These are phyloP conservation scores for Ophiosphaerella narmari DNA, from an alignment of 2,329 filamentous ascomycete species.

Conservation along the genomic window DNA sequence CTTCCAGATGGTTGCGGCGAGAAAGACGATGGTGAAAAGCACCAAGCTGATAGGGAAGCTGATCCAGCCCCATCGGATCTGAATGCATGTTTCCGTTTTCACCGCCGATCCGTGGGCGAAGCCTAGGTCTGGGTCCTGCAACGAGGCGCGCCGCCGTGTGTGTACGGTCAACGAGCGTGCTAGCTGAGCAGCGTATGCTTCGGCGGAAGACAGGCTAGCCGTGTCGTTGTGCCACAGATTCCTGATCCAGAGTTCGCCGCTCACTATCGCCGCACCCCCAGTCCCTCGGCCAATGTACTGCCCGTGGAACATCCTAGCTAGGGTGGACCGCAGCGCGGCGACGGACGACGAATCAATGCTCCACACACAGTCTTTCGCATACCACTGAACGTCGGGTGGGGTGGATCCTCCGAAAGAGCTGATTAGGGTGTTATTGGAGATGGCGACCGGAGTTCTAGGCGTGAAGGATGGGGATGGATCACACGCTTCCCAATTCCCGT, in stretches of 20 bases:
- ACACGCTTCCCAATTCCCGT: background rate
- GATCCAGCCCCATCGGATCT: background rate
- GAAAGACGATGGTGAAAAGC: background rate
- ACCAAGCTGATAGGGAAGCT: background rate
- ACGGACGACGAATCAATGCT: background rate
- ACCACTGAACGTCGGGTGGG: background rate
- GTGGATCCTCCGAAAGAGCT: background rate
- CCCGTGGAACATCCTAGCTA: background rate
- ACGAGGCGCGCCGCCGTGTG: background rate
- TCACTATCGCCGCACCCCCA: background rate
- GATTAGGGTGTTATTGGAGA: background rate
- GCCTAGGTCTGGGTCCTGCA: background rate
- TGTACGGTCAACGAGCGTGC: background rate
- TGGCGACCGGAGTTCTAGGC: background rate
- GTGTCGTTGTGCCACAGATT: background rate
- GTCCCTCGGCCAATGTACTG: background rate
- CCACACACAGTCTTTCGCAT: conserved; percentile 2
- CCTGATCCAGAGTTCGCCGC: background rate
- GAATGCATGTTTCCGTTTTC: background rate
- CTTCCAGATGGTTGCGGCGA: background rate
- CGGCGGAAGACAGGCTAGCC: background rate
- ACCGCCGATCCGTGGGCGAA: background rate
- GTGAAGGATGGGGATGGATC: background rate
- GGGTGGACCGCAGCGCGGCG: too few relatives aligned
- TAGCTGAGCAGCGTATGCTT: background rate